Evolutionary conservation across 768 basidiomycete species (phyloP).

Genomic region (Boletus coccyginus): DNA sequence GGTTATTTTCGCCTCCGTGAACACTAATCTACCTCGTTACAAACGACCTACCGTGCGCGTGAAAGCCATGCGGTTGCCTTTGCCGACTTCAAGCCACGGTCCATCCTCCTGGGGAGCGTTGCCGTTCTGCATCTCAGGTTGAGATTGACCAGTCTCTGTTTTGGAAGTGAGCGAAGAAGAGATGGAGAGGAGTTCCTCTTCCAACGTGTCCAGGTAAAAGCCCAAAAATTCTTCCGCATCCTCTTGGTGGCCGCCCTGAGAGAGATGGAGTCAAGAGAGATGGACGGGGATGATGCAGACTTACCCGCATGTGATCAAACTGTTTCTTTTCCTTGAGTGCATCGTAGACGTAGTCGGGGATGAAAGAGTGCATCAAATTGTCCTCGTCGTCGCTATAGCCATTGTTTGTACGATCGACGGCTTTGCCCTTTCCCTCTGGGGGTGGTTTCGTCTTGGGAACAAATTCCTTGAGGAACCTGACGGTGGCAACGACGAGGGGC

Average conservation of each 20-base stretch:
- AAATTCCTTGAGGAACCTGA: slow-evolving; percentile 81
- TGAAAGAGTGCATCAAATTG: slow-evolving; percentile 62
- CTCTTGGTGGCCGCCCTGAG: slow-evolving; percentile 88
- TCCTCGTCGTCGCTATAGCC: slow-evolving; percentile 44
- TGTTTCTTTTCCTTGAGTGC: slow-evolving; percentile 92
- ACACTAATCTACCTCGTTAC: not conserved
- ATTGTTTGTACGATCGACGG: slow-evolving; percentile 32
- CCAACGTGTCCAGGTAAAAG: slow-evolving; percentile 91
- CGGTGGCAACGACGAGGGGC: slow-evolving; percentile 65
- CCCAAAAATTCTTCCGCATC: slow-evolving; percentile 99
- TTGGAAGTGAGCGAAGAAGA: slow-evolving; percentile 49
- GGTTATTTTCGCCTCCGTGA: not conserved
- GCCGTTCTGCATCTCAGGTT: slow-evolving; percentile 7
- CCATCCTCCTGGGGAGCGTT: slow-evolving; percentile 47
- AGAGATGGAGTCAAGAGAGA: not conserved
- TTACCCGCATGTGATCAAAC: slow-evolving; percentile 88
- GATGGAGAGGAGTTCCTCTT: slow-evolving; percentile 84
- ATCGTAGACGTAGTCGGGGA: slow-evolving; percentile 85
- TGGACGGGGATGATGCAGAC: slow-evolving; percentile 28
- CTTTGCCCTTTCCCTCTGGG: slow-evolving; percentile 39
- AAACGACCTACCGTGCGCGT: slow-evolving; percentile 67
- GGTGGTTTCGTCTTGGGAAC: slow-evolving; percentile 21
- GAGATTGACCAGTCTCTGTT: slow-evolving; percentile 23
- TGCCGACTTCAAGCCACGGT: slow-evolving; percentile 93
- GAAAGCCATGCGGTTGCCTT: slow-evolving; percentile 74